phyloP scores from a whole-genome alignment of 1,139 yeast genomes.

The Geotrichum restrictum region DNA sequence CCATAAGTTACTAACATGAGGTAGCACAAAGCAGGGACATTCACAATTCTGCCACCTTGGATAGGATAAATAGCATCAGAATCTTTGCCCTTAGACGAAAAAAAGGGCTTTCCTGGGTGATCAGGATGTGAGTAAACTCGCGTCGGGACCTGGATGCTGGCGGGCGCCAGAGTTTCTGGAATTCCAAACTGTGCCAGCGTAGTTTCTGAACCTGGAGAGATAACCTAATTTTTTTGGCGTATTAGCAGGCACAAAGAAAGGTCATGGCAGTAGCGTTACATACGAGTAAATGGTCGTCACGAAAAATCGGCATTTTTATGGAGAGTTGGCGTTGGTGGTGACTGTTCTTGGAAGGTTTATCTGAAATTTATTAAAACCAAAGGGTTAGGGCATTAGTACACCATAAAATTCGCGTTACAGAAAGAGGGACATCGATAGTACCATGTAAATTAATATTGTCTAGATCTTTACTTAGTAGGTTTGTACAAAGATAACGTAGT shows the following conservation, averaged over 20 bases:
- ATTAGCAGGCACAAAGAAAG: conserved; percentile 26
- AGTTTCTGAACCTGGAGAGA: conserved; percentile 74
- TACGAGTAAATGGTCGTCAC: conserved; percentile 53
- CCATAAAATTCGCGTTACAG: not conserved
- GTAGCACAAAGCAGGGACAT: conserved; percentile 68
- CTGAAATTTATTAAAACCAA: not conserved
- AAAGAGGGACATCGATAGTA: no score
- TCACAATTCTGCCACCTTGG: conserved; percentile 55
- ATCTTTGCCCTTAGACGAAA: conserved; percentile 43
- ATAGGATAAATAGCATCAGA: conserved; percentile 58
- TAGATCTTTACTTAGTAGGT: no score
- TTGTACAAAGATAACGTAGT: no score
- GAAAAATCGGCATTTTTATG: conserved; percentile 52
- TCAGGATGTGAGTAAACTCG: conserved; percentile 56
- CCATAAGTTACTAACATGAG: conserved; percentile 45
- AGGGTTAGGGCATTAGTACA: not conserved
- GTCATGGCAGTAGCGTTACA: conserved; percentile 13
- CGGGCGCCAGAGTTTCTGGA: conserved; percentile 73
- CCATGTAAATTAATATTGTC: no score
- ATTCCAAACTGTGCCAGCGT: conserved; percentile 80
- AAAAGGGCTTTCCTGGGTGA: conserved; percentile 38
- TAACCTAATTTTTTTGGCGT: conserved; percentile 40
- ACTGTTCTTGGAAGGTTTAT: not conserved
- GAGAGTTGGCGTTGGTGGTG: conserved; percentile 1
- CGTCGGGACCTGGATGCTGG: conserved; percentile 71